A percentile compares a stretch with the other conserved stretches of the same genome.
phyloP scores from a whole-genome alignment of 169 alveolate species.

The Cryptosporidium bovis region DNA sequence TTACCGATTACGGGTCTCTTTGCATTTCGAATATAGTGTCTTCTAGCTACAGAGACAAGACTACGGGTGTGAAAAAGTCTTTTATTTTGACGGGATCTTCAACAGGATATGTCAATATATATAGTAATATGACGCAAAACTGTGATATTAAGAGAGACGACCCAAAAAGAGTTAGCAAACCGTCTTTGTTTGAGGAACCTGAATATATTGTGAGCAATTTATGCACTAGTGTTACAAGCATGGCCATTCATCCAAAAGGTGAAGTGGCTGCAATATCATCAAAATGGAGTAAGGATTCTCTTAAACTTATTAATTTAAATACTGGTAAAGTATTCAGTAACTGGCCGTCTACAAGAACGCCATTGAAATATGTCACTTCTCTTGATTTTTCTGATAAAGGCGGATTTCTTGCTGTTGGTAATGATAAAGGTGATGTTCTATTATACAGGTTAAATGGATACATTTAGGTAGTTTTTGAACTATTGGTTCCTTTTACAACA shows the following conservation, averaged over 20 bases:
- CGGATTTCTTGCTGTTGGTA: constrained; percentile 57
- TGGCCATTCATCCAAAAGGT: constrained; percentile 62
- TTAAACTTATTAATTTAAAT: constrained; percentile 38
- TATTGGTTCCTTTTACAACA: too few species aligned
- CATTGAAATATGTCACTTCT: constrained; percentile 64
- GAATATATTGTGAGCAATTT: constrained; percentile 23
- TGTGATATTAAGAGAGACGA: background rate
- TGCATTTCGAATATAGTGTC: constrained; percentile 38
- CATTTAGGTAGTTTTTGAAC: background rate
- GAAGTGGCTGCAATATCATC: constrained; percentile 71
- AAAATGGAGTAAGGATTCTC: constrained; percentile 64
- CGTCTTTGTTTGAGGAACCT: constrained; percentile 21
- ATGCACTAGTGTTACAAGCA: constrained; percentile 62
- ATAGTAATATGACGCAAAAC: background rate
- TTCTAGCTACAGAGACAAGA: constrained; percentile 1
- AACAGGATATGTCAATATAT: constrained; percentile 65
- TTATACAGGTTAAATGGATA: constrained; percentile 32
- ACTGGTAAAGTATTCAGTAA: constrained; percentile 60
- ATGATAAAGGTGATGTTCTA: constrained; percentile 68
- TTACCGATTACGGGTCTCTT: constrained; percentile 47
- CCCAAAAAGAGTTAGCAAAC: background rate
- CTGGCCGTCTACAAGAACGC: constrained; percentile 74
- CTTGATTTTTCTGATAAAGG: constrained; percentile 62
- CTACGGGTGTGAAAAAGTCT: constrained; percentile 6
- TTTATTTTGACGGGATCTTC: constrained; percentile 59